Evolutionary conservation across 441 rosid genomes (phyloP), one percentile per base, ranked within the genome.

Genomic region (Capsella rubella): DNA sequence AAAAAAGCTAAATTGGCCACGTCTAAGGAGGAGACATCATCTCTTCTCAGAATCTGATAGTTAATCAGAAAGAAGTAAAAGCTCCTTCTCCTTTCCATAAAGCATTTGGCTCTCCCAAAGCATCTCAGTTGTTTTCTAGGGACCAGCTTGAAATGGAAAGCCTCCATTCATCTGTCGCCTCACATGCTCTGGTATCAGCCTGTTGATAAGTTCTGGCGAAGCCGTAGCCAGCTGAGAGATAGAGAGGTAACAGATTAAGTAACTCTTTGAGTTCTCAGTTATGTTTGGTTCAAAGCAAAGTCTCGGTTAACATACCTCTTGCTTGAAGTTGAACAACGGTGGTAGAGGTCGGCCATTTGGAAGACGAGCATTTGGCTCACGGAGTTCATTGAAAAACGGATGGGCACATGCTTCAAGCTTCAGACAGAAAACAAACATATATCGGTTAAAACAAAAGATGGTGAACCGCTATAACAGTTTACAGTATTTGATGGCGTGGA

Each of bases 321-420:
- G 83, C 70, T 81, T 86, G 76, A 84, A 88, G 85, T 86, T 84
- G 80, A 86, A 88, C 64, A 88, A 76, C 0, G 79, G 83, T 34
- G 92, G 90, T 40, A 88, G 72, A 10, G 85, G 82, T 5, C 85
- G 85, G 53, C 89, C 84, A 64, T 75, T 84, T 53, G 89, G 84
- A 57, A 88, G 90, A 66, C 84, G 89, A 21, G 85, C 84, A 78
- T 84, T 86, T n/a, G 92, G 90, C 58, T 88, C 89, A 4, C 89
- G 89, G 53, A 88, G 90, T 82, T 88, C 92, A 73, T 86, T 83
- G 78, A 88, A 88, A 81, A 88, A 88, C 10, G 92, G 86, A 81
- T 88, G 90, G 0, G 87, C 81, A 56, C 87, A 84, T 52, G 90
- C 92, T 79, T 88, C 92, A 4, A 88, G 90, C 92, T 88, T 80